Evolutionary conservation across 2,329 filamentous ascomycete species (phyloP).

Genomic region (Diaporthe ampelina): DNA sequence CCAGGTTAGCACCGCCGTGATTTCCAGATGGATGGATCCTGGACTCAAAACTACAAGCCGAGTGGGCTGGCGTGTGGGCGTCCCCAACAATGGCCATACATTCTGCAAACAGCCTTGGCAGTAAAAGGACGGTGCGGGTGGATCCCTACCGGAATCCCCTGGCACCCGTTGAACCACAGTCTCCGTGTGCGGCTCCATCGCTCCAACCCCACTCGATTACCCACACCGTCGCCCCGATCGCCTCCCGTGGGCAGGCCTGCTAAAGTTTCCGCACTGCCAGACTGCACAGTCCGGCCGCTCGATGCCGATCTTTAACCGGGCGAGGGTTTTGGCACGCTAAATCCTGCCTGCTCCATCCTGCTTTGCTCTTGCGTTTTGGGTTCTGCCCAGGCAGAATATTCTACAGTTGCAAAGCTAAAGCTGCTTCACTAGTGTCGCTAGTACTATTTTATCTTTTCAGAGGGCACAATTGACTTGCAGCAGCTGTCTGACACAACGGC

Average conservation of each 20-base stretch:
- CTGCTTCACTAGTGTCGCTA: constrained; percentile 6
- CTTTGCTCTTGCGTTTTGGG: neutral
- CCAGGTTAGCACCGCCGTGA: too few relatives aligned
- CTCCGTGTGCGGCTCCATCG: constrained; percentile 22
- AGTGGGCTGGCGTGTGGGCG: too few relatives aligned
- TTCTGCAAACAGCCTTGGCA: constrained; percentile 3
- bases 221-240: constrained; percentile 8
- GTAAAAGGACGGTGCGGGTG: neutral
- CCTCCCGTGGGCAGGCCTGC: neutral
- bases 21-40: too few relatives aligned
- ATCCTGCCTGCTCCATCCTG: constrained; percentile 11
- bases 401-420: neutral
- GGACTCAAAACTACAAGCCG: too few relatives aligned
- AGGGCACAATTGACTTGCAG: too few relatives aligned
- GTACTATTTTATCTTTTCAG: neutral
- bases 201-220: neutral
- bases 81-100: too few relatives aligned
- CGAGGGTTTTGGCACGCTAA: neutral
- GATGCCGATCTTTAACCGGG: constrained; percentile 19
- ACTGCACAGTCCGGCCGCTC: neutral
- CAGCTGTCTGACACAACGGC: constrained; percentile 1
- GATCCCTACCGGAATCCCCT: neutral
- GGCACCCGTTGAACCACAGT: neutral
- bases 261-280: neutral
- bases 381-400: constrained; percentile 24